A percentile compares a stretch with the other conserved stretches of the same genome.
Conservation (phyloP, 805 yeast species). For the Wickerhamiella hasegawae region DNA sequence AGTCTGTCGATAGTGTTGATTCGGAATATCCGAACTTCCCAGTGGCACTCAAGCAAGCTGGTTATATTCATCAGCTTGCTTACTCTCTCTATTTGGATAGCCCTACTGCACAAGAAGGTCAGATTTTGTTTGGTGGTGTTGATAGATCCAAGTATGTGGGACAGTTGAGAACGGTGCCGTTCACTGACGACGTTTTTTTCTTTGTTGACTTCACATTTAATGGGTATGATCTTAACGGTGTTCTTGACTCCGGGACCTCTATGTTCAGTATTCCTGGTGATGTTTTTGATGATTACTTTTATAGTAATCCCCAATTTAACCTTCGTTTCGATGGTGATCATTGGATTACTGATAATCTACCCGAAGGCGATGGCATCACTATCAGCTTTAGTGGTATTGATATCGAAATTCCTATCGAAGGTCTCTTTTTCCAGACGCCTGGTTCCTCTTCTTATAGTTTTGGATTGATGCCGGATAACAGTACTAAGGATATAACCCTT, state of each 20-base stretch:
- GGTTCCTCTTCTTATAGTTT: too few species aligned
- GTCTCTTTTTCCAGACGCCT: too few species aligned
- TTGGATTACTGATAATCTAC: too few species aligned
- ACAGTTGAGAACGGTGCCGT: constrained; percentile 16
- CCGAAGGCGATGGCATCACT: too few species aligned
- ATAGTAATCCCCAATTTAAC: too few species aligned
- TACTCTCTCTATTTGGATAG: constrained; percentile 31
- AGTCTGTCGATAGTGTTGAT: too few species aligned
- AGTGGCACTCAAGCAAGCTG: constrained; percentile 20
- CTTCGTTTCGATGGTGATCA: too few species aligned
- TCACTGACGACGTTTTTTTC: constrained; percentile 3
- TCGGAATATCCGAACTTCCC: constrained; percentile 22
- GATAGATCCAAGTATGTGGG: constrained; percentile 25
- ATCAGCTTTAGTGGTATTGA: too few species aligned
- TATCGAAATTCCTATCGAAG: too few species aligned
- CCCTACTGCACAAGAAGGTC: constrained; percentile 19
- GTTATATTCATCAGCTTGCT: constrained; percentile 25
- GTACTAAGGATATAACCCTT: too few species aligned
- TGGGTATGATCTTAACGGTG: constrained; percentile 5
- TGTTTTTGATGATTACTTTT: neutral
- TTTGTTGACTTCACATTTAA: neutral
- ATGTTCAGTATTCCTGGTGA: constrained; percentile 28
- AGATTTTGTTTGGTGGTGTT: constrained; percentile 25
- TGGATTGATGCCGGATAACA: too few species aligned
- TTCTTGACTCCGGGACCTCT: constrained; percentile 40